A percentile compares a stretch with the other conserved stretches of the same genome.
These are phyloP conservation scores for Metschnikowia cubensis DNA, from an alignment of 805 yeast species.

Conservation along the genomic window DNA sequence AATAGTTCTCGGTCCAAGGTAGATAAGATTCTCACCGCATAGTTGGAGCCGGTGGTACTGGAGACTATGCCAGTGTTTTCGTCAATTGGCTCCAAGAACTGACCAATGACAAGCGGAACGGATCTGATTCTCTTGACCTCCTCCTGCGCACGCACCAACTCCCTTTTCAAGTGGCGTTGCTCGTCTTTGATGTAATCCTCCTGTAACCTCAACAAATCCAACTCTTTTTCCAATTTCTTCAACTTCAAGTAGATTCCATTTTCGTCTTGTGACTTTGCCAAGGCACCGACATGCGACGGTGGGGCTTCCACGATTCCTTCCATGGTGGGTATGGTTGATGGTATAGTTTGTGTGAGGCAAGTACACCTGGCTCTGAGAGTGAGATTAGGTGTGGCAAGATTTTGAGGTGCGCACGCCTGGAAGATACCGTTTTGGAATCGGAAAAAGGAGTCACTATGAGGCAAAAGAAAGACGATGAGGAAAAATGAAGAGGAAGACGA, in stretches of 20 bases:
- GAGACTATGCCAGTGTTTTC: constrained; percentile 95
- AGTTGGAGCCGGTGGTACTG: constrained; percentile 95
- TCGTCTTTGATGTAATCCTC: constrained; percentile 98
- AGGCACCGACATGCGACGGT: constrained; percentile 4
- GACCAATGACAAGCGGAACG: constrained; percentile 97
- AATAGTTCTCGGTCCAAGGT: constrained; percentile 92
- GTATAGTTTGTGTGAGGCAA: neutral
- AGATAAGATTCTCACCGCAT: constrained; percentile 90
- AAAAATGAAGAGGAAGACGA: too few species aligned
- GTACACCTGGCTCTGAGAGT: neutral
- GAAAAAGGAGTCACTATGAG: too few species aligned
- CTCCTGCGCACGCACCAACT: constrained; percentile 93
- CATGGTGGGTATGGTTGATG: neutral
- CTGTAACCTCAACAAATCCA: constrained; percentile 78
- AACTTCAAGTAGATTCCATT: constrained; percentile 76
- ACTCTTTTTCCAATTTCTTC: constrained; percentile 86
- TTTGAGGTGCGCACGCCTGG: constrained; percentile 7
- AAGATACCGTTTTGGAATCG: neutral
- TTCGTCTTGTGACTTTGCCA: constrained; percentile 26
- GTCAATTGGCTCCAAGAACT: constrained; percentile 95
- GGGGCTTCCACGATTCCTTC: constrained; percentile 27
- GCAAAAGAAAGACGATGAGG: too few species aligned
- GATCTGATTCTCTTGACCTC: constrained; percentile 97
- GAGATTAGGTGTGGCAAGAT: constrained; percentile 7
- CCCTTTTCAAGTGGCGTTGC: constrained; percentile 93